Base-by-base conservation (phyloP, 2,329 filamentous ascomycete species). In the Metarhizium robertsii region DNA sequence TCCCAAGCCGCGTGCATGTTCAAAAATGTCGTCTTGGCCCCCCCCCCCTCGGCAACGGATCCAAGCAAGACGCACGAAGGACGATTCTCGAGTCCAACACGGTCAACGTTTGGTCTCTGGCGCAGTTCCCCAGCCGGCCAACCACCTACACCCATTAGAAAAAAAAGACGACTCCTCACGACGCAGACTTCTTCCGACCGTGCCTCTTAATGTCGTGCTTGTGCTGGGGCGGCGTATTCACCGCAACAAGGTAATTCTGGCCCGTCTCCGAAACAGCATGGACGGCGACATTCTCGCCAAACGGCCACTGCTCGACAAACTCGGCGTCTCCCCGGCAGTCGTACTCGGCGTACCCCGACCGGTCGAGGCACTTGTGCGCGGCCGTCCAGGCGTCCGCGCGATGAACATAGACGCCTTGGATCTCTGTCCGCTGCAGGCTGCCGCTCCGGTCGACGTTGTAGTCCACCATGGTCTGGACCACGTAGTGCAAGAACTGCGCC, bases 211-310 rank as follows among this genome's bases (percentile, higher is more conserved):
- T 30, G 25, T 48, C 45, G 11, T 48, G 45, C 20, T 30, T 34
- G 30, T 48, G 45, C 45, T 48, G 45, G 10, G 64, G 61, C 4
- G 65, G 61, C 5, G 69, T 70, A 59, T 65, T 70, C 6, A 76
- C 67, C 2, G 66, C 62, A 5, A 76, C 65, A 2, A 63, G 58
- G 48, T 66, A 70, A 59, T 75, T 75, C 64, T 74, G 68, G 0
- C 75, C 75, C 7, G 64, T 71, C 47, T 69, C 62, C 0, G 68
- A 66, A 1, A 78, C 71, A 6, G 74, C 75, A 57, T 75, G 74
- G 14, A 73, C 69, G 1, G 74, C 56, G 2, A 72, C 69, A 29
- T 76, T 71, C 16, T 75, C 73, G 5, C 73, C 74, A 67, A 70
- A 78, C 2, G 73, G 73, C 73, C 74, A 76, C 55, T 72, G 57